Evolutionary conservation across 169 alveolate species (phyloP).

Genomic region (Plasmodium cynomolgi): DNA sequence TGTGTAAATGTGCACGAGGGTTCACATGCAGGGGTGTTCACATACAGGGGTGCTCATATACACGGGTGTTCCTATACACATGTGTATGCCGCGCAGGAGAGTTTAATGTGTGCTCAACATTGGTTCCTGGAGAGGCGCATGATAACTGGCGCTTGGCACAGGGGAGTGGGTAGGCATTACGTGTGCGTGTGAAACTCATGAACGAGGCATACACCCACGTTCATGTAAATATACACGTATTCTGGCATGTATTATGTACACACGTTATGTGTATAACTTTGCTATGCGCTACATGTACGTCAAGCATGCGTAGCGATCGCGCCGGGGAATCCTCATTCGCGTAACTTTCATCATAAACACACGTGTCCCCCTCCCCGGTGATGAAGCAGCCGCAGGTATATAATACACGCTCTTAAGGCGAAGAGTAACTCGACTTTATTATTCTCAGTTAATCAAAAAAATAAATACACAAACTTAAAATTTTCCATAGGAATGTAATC

Average conservation of each 20-base stretch:
- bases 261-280: not conserved
- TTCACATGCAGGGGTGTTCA: not conserved
- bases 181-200: not conserved
- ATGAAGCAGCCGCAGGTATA: not conserved
- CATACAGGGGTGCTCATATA: not conserved
- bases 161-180: not conserved
- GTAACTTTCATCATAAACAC: not conserved
- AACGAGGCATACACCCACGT: not conserved
- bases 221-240: not conserved
- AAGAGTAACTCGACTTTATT: not conserved
- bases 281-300: not conserved
- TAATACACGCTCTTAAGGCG: not conserved
- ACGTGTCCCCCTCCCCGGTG: not conserved
- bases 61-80: not conserved
- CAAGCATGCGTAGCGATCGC: not conserved
- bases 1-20: not conserved
- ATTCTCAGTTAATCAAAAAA: not conserved
- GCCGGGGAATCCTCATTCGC: not conserved
- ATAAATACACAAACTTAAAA: constrained; percentile 3
- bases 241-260: not conserved
- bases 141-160: not conserved
- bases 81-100: not conserved
- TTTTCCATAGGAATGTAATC: not conserved
- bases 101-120: not conserved
- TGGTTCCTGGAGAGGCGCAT: not conserved